Evolutionary conservation across 2,329 filamentous ascomycete species (phyloP), one percentile per base, ranked within the genome.

Genomic region (Nannizziopsis barbatae): DNA sequence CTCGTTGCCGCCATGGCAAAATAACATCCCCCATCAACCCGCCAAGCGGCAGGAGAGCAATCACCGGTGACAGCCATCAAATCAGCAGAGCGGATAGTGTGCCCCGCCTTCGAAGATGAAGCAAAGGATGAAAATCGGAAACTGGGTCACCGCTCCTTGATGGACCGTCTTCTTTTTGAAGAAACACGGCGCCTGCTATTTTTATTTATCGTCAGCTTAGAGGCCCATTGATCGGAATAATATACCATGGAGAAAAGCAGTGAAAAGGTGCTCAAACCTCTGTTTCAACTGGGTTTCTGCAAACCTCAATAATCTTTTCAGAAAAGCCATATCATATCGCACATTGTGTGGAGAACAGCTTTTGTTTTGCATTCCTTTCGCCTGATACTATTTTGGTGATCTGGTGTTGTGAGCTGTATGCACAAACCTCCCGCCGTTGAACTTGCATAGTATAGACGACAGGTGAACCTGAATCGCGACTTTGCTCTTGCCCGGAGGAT

Each of bases 21-120:
- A 12, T 36, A 15, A 3, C 11, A 36, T 15, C 33, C 12, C 33
- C 33, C 10, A 4, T 15, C 33, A 36, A 38, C 27, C 32, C 22
- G 9, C 14, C 45, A 31, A 40, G 20, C 7, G 40, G 20, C 35
- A 42, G 12, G 15, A 37, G 9, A 48, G 43, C 43, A 45, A 45
- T 38, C 33, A 45, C 14, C 44, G 44, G 44, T 20, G 44, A 32
- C 14, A 27, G n/a, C 17, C 45, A 48, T 48, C 45, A 31, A 48
- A 48, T 48, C 45, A 48, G 15, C 22, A n/a, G 27, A 12, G 27
- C 11, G 36, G 2, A 40, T 20, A 4, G 36, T 20, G 44, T 46
- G 38, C 42, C 42, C 47, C 40, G 40, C 47, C 22, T 35, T 18
- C 12, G 14, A 27, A 44, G 32, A 39, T 50, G 48, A 50, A 35